Percentiles rank a stretch among this genome's conserved stretches.
phyloP scores from a whole-genome alignment of 1,284 basidiomycete genomes.

The Microbotryum intermedium region DNA sequence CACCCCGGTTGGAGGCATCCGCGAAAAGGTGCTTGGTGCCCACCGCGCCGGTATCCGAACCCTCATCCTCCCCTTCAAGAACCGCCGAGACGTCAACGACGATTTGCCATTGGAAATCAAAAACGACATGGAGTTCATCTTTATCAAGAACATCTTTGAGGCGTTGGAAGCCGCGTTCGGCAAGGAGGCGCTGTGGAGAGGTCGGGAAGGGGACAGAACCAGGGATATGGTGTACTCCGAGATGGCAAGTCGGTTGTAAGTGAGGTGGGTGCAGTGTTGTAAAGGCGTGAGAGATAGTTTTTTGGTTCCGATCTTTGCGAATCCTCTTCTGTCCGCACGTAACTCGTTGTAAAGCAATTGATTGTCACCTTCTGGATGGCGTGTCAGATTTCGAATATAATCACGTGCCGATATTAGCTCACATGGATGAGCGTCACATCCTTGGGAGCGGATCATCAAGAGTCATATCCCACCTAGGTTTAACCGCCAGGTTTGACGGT shows the following conservation, averaged over 20 bases:
- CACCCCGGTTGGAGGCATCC: constrained; percentile 72
- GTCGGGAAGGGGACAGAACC: neutral
- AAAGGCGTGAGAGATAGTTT: neutral
- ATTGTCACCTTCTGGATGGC: too few relatives aligned
- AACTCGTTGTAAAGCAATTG: too few relatives aligned
- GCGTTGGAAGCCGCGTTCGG: constrained; percentile 66
- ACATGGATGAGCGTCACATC: too few relatives aligned
- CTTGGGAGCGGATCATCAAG: too few relatives aligned
- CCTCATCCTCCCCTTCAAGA: constrained; percentile 70
- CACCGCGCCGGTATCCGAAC: constrained; percentile 72
- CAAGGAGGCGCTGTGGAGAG: neutral
- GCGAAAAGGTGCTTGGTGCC: constrained; percentile 71
- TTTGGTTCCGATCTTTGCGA: too few relatives aligned
- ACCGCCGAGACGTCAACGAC: constrained; percentile 74
- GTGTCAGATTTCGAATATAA: too few relatives aligned
- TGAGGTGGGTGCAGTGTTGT: neutral
- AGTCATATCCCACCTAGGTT: too few relatives aligned
- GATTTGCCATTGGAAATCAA: constrained; percentile 65
- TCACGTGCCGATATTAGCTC: too few relatives aligned
- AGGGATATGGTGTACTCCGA: neutral
- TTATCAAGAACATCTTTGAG: constrained; percentile 66
- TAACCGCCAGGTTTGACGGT: too few relatives aligned
- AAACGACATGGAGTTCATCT: constrained; percentile 65
- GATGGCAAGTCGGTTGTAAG: neutral
- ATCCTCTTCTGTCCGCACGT: too few relatives aligned